Evolutionary conservation across 176 grass and related monocot genomes (phyloP), one percentile per base, ranked within the genome.

Genomic region (Oryza coarctata): DNA sequence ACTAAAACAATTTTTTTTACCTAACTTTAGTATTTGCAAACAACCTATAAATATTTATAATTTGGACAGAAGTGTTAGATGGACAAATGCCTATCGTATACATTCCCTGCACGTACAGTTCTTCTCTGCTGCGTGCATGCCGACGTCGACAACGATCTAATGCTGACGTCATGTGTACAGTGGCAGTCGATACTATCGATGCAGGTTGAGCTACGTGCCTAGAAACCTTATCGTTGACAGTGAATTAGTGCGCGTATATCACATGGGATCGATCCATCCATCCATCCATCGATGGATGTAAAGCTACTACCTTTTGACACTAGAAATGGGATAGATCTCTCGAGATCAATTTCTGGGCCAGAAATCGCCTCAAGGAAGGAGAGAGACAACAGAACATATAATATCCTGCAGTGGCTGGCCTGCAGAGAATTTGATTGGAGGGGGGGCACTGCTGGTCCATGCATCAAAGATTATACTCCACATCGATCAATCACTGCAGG

Each of bases 181-280:
- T 2, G 10, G 39, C 39, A 39, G 2, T 39, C 36, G 36, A 39
- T 39, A 36, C 35, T 2, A 36, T 33, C 32, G 35, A 36, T 36
- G 35, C 35, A 4, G 2, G 35, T 6, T 33, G 32, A 33, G 32
- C 32, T 47, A 43, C 10, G 4, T 28, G 22, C 17, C 17, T 52
- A 52, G 17, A 52, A 58, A 78, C 58, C 75, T 79, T 66, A 79
- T 79, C 76, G n/a, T 67, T 1, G 28, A 68, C 78, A 69, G 78
- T 80, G 78, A 18, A 35, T 57, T 20, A 80, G 78, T 80, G 78
- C 52, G 77, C 31, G 22, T 35, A 34, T 68, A 23, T 68, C 63
- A 34, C 64, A 12, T 4, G 22, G 27, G 49, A 22, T 52, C 22
- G 65, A 58, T 57, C 1, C 20, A 20, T 20, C 5, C 18, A 55